phyloP scores from a whole-genome alignment of 495 filamentous ascomycete species.

The Xylaria sp. region DNA sequence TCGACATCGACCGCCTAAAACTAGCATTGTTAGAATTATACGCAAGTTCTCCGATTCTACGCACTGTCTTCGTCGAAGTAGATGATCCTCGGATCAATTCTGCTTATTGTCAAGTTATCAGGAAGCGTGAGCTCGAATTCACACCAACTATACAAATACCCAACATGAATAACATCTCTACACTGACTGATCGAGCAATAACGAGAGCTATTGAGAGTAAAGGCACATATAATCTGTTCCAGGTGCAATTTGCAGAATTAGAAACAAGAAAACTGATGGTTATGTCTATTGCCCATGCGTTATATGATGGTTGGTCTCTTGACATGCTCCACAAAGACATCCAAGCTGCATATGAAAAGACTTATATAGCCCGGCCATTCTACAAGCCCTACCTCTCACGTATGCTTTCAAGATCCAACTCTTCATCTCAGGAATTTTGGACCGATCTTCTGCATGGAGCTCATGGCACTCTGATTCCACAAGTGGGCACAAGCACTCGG shows the following conservation, averaged over 20 bases:
- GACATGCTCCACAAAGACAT: conserved; percentile 72
- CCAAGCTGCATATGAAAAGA: conserved; percentile 59
- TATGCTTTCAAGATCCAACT: conserved; percentile 44
- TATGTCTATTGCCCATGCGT: conserved; percentile 76
- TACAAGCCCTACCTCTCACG: conserved; percentile 58
- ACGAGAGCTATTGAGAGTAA: conserved; percentile 36
- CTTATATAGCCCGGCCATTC: conserved; percentile 46
- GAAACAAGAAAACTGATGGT: conserved; percentile 57
- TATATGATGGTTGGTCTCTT: conserved; percentile 82
- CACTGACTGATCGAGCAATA: conserved; percentile 39
- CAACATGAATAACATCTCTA: conserved; percentile 34
- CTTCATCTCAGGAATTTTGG: conserved; percentile 65
- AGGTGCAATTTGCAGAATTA: conserved; percentile 48
- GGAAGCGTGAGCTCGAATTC: conserved; percentile 35
- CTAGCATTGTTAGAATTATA: conserved; percentile 67
- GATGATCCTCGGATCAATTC: conserved; percentile 60
- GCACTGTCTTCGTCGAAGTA: conserved; percentile 72
- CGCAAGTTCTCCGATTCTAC: conserved; percentile 68
- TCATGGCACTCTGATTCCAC: conserved; percentile 44
- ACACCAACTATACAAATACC: conserved; percentile 30
- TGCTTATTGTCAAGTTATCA: conserved; percentile 72
- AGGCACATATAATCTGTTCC: conserved; percentile 46
- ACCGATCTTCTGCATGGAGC: conserved; percentile 59
- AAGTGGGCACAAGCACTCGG: conserved; percentile 20
- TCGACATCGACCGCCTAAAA: conserved; percentile 61